Conservation (phyloP, 768 basidiomycete genomes). For the Boletus pseudopeckii region DNA sequence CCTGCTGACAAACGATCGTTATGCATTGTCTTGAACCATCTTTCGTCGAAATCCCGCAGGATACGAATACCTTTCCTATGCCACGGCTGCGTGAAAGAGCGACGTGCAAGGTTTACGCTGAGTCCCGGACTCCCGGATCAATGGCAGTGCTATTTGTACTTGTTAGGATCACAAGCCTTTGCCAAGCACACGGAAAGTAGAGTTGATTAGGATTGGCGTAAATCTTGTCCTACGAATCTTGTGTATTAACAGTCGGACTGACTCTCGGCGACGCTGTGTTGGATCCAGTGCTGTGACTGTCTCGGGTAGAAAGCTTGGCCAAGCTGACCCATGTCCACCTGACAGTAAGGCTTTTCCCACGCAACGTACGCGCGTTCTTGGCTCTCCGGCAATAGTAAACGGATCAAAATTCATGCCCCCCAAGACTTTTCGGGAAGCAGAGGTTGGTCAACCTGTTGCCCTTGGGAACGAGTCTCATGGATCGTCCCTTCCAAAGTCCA, state of each 20-base stretch:
- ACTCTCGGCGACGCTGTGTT: neutral
- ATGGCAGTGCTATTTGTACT: neutral
- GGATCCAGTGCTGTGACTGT: neutral
- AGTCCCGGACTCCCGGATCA: no score
- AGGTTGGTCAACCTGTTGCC: conserved; percentile 15
- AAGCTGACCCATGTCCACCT: neutral
- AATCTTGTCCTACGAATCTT: neutral
- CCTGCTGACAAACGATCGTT: no score
- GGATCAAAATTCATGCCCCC: conserved; percentile 22
- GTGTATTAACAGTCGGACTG: neutral
- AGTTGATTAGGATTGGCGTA: neutral
- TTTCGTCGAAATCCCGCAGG: no score
- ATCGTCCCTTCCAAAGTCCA: conserved; percentile 26
- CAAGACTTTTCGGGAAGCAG: conserved; percentile 31
- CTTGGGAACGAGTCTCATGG: neutral
- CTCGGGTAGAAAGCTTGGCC: conserved; percentile 4
- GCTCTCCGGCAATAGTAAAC: conserved; percentile 16
- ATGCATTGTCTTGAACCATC: no score
- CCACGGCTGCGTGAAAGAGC: no score
- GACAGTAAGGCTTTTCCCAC: conserved; percentile 7
- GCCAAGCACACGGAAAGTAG: neutral
- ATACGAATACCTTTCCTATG: no score
- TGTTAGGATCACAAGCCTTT: conserved; percentile 8
- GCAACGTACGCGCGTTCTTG: conserved; percentile 19
- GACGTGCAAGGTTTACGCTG: no score